Evolutionary conservation across 306 rosid genomes (phyloP), one percentile per base, ranked within the genome.

Genomic region (Quillaja saponaria): DNA sequence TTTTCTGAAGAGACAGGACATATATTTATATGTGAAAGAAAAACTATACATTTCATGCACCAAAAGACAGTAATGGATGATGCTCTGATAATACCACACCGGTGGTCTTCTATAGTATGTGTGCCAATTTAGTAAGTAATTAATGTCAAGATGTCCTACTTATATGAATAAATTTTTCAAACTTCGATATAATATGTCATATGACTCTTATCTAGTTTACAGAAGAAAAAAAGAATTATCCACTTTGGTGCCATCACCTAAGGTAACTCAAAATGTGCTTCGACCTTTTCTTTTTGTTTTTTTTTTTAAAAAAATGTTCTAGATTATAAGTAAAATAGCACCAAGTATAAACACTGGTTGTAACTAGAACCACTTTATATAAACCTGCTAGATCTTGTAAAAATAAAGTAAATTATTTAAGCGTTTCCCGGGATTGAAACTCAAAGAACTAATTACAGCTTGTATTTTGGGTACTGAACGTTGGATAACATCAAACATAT

Each of bases 371-470:
- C n/a, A n/a, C n/a, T n/a, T n/a, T n/a, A n/a, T n/a, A n/a, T n/a
- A n/a, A n/a, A n/a, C n/a, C n/a, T n/a, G n/a, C n/a, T n/a, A n/a
- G n/a, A n/a, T n/a, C n/a, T n/a, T n/a, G n/a, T n/a, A n/a, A n/a
- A n/a, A n/a, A n/a, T n/a, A n/a, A 42, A 59, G 10, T 31, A 51
- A 42, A 47, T 10, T 18, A 54, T 34, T 41, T 20, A 65, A 14
- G 49, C 57, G 40, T 33, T 21, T 51, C 33, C 50, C 16, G 58
- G 16, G 28, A n/a, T 33, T 35, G 54, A n/a, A n/a, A n/a, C 72
- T 58, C 39, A 70, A 71, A 47, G 35, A 75, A 48, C 25, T 40
- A 57, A 71, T 59, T n/a, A 64, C 54, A 55, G 33, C 37, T 71
- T 33, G 41, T 34, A 13, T 19, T n/a, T n/a, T n/a, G n/a, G n/a